These are phyloP conservation scores for Dichomitus squalens DNA, from an alignment of 1,284 basidiomycete genomes.

Conservation along the genomic window DNA sequence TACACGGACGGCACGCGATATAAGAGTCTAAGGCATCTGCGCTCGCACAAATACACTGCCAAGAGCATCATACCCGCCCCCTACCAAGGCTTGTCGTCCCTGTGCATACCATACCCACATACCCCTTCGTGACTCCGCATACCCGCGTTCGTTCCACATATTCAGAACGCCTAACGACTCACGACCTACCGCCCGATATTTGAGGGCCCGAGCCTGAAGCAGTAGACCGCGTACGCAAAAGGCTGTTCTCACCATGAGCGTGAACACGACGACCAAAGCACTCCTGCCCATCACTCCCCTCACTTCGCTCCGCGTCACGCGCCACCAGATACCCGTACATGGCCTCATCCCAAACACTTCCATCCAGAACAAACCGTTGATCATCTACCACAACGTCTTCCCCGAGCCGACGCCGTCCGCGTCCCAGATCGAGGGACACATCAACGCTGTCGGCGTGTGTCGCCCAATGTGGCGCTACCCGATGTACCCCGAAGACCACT, in stretches of 20 bases:
- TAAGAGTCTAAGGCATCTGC: too few relatives aligned
- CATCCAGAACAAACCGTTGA: conserved; percentile 28
- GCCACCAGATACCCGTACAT: conserved; percentile 29
- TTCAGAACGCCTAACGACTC: too few relatives aligned
- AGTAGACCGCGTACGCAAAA: neutral
- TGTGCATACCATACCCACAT: too few relatives aligned
- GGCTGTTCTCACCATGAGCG: neutral
- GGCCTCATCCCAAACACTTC: conserved; percentile 33
- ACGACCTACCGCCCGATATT: neutral
- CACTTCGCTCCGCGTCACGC: conserved; percentile 24
- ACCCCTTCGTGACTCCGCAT: too few relatives aligned
- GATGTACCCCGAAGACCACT: conserved; percentile 46
- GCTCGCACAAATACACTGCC: too few relatives aligned
- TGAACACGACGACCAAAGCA: conserved; percentile 7
- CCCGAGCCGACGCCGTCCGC: conserved; percentile 20
- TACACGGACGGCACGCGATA: neutral
- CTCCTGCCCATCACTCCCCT: conserved; percentile 26
- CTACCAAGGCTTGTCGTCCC: too few relatives aligned
- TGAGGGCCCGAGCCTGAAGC: neutral
- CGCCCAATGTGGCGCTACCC: conserved; percentile 43
- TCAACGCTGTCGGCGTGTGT: conserved; percentile 37
- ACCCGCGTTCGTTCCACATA: too few relatives aligned
- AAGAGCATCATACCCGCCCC: too few relatives aligned
- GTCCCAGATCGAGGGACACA: conserved; percentile 33
- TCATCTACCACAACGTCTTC: conserved; percentile 33